Percentiles rank a stretch among this genome's conserved stretches.
phyloP scores from a whole-genome alignment of 768 basidiomycete genomes.

The Pisolithus marmoratus region DNA sequence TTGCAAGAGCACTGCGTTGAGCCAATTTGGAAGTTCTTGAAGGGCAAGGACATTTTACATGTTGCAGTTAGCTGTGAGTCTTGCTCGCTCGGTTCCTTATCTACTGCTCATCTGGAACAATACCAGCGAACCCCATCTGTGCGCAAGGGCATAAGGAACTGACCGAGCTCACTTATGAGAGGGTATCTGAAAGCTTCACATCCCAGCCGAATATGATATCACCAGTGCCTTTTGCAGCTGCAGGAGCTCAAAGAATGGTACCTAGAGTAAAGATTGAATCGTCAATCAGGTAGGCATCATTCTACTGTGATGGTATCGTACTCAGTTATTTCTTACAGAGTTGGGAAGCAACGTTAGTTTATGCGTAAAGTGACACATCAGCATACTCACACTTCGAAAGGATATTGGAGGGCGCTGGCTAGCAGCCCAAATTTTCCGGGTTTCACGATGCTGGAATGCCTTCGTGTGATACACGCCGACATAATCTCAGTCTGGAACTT shows the following conservation, averaged over 20 bases:
- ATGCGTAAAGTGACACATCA: background rate
- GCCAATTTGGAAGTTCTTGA: too few relatives aligned
- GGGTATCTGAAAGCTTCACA: too few relatives aligned
- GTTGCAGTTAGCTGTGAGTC: background rate
- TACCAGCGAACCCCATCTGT: background rate
- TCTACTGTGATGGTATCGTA: background rate
- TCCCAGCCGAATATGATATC: too few relatives aligned
- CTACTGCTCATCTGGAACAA: background rate
- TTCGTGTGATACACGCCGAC: conserved; percentile 14
- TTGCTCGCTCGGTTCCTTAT: too few relatives aligned
- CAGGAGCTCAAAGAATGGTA: too few relatives aligned
- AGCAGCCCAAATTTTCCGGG: conserved; percentile 9
- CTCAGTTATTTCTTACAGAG: background rate
- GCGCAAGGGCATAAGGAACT: background rate
- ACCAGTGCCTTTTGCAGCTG: too few relatives aligned
- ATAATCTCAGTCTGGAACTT: conserved; percentile 11
- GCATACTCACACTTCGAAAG: background rate
- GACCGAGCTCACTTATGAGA: background rate
- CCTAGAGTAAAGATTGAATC: background rate
- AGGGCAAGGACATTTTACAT: too few relatives aligned
- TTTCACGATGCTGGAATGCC: conserved; percentile 2
- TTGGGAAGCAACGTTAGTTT: conserved; percentile 2
- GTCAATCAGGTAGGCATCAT: background rate
- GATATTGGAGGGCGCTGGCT: conserved; percentile 14
- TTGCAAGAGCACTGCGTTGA: too few relatives aligned